These are phyloP conservation scores for Suillus subalutaceus DNA, from an alignment of 768 basidiomycete species.

Conservation along the genomic window DNA sequence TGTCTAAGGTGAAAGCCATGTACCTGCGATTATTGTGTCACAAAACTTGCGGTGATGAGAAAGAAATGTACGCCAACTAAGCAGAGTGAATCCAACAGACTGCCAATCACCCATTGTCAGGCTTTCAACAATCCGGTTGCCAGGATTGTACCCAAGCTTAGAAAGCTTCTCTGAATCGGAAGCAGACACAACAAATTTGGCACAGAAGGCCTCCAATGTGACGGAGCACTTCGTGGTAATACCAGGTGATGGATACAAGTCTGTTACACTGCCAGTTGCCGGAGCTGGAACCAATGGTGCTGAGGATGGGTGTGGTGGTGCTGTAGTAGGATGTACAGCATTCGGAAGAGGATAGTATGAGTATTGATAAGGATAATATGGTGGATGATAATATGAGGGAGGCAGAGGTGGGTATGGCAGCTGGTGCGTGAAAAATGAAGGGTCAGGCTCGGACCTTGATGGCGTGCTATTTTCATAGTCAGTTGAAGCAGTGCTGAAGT, in stretches of 20 bases:
- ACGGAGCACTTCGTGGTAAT: background rate
- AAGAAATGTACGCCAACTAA: constrained; percentile 8
- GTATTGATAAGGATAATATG: constrained; percentile 4
- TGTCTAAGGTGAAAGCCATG: too few species aligned
- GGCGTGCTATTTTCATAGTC: background rate
- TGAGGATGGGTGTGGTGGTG: background rate
- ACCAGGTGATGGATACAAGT: background rate
- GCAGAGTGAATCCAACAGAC: background rate
- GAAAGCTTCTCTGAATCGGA: constrained; percentile 4
- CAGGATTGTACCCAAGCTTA: constrained; percentile 7
- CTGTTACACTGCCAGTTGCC: background rate
- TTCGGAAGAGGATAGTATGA: background rate
- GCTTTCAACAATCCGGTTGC: constrained; percentile 1
- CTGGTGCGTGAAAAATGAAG: background rate
- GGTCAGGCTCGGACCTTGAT: background rate
- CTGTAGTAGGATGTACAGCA: background rate
- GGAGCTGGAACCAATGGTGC: too few species aligned
- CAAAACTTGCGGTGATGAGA: constrained; percentile 8
- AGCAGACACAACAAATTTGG: background rate
- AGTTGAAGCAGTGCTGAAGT: too few species aligned
- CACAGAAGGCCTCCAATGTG: background rate
- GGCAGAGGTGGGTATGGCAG: background rate
- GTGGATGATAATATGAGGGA: background rate
- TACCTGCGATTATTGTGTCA: constrained; percentile 1
- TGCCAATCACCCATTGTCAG: constrained; percentile 3